A percentile compares a stretch with the other conserved stretches of the same genome.
These are phyloP conservation scores for Trichomonas gallinae DNA, from an alignment of 208 protist genomes.

Conservation along the genomic window DNA sequence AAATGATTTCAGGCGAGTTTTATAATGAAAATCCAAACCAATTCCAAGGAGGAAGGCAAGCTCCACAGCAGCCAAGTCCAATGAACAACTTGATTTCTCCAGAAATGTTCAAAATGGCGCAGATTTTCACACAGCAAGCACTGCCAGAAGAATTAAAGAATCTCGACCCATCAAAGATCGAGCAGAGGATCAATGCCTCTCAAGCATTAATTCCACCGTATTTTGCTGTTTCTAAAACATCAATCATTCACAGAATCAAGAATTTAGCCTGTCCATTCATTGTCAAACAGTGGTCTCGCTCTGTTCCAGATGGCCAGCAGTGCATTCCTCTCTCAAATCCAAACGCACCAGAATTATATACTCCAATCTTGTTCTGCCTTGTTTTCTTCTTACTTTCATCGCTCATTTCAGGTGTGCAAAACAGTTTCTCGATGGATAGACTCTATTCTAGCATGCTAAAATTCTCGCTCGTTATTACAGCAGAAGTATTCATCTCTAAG, in stretches of 20 bases:
- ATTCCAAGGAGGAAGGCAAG: neutral
- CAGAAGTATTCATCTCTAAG: neutral
- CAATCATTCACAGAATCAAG: neutral
- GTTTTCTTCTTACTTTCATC: neutral
- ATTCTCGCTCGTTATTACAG: neutral
- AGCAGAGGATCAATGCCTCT: neutral
- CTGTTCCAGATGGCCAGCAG: neutral
- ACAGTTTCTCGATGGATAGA: neutral
- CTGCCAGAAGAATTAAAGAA: neutral
- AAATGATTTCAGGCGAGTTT: too few species aligned
- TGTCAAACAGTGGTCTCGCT: neutral
- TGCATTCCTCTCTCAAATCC: neutral
- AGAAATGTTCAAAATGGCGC: neutral
- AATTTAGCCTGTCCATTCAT: neutral
- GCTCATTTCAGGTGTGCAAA: neutral
- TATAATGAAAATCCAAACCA: too few species aligned
- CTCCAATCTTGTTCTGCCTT: neutral
- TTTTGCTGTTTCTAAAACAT: neutral
- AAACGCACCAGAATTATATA: conserved; percentile 8
- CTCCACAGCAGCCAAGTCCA: too few species aligned
- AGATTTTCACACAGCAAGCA: neutral
- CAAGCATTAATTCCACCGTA: neutral
- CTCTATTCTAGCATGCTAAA: neutral
- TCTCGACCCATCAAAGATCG: neutral
- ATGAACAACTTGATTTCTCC: neutral